Evolutionary conservation across 164 flowering plant species (phyloP), one percentile per base, ranked within the genome.

Genomic region (Stephania cephalantha): DNA sequence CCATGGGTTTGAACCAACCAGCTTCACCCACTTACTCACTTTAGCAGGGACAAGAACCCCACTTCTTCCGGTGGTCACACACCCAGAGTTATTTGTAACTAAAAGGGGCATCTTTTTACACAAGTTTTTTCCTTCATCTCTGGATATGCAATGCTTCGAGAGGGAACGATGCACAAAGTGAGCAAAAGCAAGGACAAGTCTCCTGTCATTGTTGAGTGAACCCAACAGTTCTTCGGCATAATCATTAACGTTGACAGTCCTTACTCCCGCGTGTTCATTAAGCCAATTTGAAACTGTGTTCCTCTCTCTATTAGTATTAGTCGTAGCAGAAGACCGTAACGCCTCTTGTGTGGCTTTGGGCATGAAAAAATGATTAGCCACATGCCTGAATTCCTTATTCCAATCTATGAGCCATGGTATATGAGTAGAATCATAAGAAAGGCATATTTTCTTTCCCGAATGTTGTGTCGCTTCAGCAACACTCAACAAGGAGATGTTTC

Each of bases 1-100:
- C 96, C 93, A 89, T 9, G 89, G 91, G 77, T 91, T 88, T 55
- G 87, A 82, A 72, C 78, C 86, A 70, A 88, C 67, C 77, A 89
- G 70, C 22, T 66, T 68, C 7, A 79, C 82, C 96, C 93, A 91
- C 50, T 83, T 86, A 76, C 93, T 89, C 58, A 81, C 90, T 53
- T 77, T 81, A 7, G 90, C 88, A 50, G 96, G 91, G 13, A 91
- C 90, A 75, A 88, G 89, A 78, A 91, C 81, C 20, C 83, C 84
- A 12, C 64, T 77, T 65, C 83, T 45, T 1, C 1, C 6, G 17
- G 48, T 74, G 30, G 25, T 73, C 53, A 85, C 82, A 69, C 12
- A 8, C 0, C 88, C 88, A 75, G 86, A 85, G 31, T 72, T 85
- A 78, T 85, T 82, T 2, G 87, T 79, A 9, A 89, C 83, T 2